A percentile compares a stretch with the other conserved stretches of the same genome.
phyloP scores from a whole-genome alignment of 192 early-diverging fungal genomes.

The Funneliformis mosseae region DNA sequence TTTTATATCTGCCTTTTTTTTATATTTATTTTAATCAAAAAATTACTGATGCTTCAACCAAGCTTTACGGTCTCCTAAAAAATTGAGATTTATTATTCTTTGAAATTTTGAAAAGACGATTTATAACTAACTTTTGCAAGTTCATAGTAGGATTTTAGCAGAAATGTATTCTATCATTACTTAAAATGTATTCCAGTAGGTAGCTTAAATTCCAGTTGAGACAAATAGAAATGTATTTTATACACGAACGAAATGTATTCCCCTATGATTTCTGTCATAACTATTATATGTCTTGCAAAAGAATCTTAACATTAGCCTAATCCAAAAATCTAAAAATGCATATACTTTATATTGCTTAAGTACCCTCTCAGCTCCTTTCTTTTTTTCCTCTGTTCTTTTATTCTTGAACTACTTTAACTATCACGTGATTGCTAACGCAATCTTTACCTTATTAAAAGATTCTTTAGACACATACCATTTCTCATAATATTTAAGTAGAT shows the following conservation, averaged over 20 bases:
- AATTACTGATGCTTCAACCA: background rate
- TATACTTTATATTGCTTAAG: slow-evolving; percentile 24
- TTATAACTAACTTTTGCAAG: slow-evolving; percentile 10
- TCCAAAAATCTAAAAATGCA: background rate
- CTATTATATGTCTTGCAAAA: slow-evolving; percentile 6
- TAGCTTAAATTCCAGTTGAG: slow-evolving; percentile 32
- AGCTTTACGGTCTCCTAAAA: background rate
- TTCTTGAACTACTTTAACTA: slow-evolving; percentile 14
- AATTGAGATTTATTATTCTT: background rate
- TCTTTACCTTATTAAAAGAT: slow-evolving; percentile 16
- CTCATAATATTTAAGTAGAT: slow-evolving; percentile 18
- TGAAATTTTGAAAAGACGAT: too few relatives aligned
- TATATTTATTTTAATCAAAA: background rate
- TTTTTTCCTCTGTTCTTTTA: slow-evolving; percentile 23
- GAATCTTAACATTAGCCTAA: too few relatives aligned
- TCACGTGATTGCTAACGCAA: slow-evolving; percentile 27
- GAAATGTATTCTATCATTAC: slow-evolving; percentile 29
- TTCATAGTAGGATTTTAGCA: slow-evolving; percentile 25
- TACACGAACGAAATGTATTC: slow-evolving; percentile 29
- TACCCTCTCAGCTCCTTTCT: slow-evolving; percentile 24
- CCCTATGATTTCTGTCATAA: slow-evolving; percentile 25
- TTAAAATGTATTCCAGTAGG: slow-evolving; percentile 25
- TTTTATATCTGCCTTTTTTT: too few relatives aligned
- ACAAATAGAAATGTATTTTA: slow-evolving; percentile 17
- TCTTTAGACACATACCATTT: slow-evolving; percentile 25